Evolutionary conservation across 2,329 filamentous ascomycete genomes (phyloP).

Genomic region (Cladobotryum protrusum): DNA sequence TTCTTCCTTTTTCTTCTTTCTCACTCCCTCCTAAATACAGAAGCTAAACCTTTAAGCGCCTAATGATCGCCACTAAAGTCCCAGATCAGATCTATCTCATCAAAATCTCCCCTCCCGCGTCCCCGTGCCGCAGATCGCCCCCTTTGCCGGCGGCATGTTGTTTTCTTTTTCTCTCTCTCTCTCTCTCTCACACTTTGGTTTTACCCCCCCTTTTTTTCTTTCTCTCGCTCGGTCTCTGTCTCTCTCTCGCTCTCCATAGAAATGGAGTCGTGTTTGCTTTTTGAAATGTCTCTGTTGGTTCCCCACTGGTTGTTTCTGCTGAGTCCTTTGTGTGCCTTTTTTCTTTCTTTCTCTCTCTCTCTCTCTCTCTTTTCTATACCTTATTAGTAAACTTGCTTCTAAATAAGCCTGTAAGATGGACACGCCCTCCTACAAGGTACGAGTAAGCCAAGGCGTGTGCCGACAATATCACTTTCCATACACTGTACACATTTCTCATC

Average conservation of each 20-base stretch:
- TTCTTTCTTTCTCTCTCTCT: too few species aligned
- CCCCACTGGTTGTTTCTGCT: too few species aligned
- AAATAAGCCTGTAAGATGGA: too few species aligned
- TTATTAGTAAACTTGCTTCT: too few species aligned
- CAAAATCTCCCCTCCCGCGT: slow-evolving; percentile 3
- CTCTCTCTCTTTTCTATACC: too few species aligned
- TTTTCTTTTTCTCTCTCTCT: neutral
- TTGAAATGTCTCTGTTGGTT: too few species aligned
- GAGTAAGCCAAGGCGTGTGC: too few species aligned
- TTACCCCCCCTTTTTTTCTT: neutral
- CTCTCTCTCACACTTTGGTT: neutral
- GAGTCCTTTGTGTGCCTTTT: too few species aligned
- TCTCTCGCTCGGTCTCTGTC: neutral
- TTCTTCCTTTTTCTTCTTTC: slow-evolving; percentile 1
- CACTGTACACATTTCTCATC: too few species aligned
- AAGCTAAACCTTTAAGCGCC: neutral
- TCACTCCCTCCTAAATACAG: neutral
- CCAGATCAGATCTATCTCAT: slow-evolving; percentile 11
- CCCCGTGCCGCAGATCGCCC: slow-evolving; percentile 7
- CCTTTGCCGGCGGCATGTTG: slow-evolving; percentile 5
- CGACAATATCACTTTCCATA: too few species aligned
- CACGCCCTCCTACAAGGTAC: too few species aligned
- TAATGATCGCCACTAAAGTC: slow-evolving; percentile 9
- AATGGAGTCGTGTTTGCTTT: too few species aligned
- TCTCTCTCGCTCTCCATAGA: neutral